A percentile compares a stretch with the other conserved stretches of the same genome.
Evolutionary conservation across 2,329 filamentous ascomycete species (phyloP).

Genomic region (Colletotrichum sp.): DNA sequence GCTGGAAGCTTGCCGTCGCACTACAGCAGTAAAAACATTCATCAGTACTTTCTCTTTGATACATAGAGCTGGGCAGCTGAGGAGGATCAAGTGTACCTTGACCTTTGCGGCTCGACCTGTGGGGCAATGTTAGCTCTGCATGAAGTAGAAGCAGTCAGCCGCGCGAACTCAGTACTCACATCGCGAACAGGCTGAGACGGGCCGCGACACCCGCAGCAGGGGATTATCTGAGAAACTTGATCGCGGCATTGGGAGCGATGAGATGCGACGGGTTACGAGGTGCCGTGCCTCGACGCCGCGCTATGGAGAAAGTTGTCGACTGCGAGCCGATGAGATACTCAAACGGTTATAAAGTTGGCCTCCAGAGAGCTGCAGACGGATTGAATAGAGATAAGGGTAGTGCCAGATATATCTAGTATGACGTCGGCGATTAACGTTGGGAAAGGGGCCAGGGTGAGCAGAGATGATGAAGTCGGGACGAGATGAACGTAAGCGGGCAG

Average conservation of each 20-base stretch:
- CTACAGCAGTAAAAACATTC: slow-evolving; percentile 37
- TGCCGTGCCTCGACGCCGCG: slow-evolving; percentile 1
- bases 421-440: background rate
- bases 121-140: slow-evolving; percentile 17
- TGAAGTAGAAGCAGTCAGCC: slow-evolving; percentile 17
- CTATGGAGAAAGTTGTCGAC: background rate
- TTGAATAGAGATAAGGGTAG: background rate
- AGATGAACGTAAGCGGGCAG: background rate
- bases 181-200: slow-evolving; percentile 80
- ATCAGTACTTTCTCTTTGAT: background rate
- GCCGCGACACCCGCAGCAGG: slow-evolving; percentile 74
- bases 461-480: background rate
- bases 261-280: slow-evolving; percentile 3
- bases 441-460: background rate
- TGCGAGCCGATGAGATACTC: background rate
- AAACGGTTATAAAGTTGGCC: background rate
- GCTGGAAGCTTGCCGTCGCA: slow-evolving; percentile 96
- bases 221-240: slow-evolving; percentile 59
- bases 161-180: slow-evolving; percentile 49
- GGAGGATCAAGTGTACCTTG: slow-evolving; percentile 58
- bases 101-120: slow-evolving; percentile 86
- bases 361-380: background rate
- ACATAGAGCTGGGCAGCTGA: background rate
- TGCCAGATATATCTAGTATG: background rate
- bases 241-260: slow-evolving; percentile 41